A percentile compares a stretch with the other conserved stretches of the same genome.
Conservation (phyloP, 1,284 basidiomycete genomes). For the Cutaneotrichosporon sp. region DNA sequence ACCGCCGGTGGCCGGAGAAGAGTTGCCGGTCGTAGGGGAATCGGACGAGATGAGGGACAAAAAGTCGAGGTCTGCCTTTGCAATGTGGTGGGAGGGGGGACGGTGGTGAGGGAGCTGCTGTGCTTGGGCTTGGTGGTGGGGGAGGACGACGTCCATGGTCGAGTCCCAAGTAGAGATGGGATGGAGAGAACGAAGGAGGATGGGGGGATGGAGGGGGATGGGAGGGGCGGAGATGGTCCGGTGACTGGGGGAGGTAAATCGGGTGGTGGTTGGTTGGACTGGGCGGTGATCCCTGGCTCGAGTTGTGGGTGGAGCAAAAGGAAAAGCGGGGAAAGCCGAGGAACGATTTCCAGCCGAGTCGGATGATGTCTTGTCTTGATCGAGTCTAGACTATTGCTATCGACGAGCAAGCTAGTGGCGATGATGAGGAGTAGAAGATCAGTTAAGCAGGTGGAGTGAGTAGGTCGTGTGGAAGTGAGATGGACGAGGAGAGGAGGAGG, state of each 20-base stretch:
- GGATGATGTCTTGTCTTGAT: no score
- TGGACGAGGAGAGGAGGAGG: neutral
- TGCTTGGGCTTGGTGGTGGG: conserved; percentile 59
- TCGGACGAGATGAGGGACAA: conserved; percentile 44
- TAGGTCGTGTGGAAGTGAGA: neutral
- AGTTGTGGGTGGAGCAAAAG: neutral
- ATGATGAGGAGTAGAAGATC: neutral
- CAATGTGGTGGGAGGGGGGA: conserved; percentile 16
- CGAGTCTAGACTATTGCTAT: neutral
- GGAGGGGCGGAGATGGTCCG: neutral
- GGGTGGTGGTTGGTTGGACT: neutral
- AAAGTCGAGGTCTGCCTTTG: conserved; percentile 47
- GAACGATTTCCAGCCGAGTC: neutral
- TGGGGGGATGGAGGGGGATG: neutral
- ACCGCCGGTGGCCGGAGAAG: conserved; percentile 19
- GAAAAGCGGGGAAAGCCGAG: conserved; percentile 19
- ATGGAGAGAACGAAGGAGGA: conserved; percentile 58
- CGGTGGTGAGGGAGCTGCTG: conserved; percentile 63
- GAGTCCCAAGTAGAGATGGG: neutral
- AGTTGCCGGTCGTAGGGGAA: conserved; percentile 16
- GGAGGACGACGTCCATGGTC: conserved; percentile 55
- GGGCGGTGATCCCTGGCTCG: neutral
- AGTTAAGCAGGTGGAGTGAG: neutral
- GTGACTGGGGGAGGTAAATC: neutral
- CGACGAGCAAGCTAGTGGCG: neutral